These are phyloP conservation scores for Rhodosporidiobolus sp. DNA, from an alignment of 768 basidiomycete genomes.

Conservation along the genomic window DNA sequence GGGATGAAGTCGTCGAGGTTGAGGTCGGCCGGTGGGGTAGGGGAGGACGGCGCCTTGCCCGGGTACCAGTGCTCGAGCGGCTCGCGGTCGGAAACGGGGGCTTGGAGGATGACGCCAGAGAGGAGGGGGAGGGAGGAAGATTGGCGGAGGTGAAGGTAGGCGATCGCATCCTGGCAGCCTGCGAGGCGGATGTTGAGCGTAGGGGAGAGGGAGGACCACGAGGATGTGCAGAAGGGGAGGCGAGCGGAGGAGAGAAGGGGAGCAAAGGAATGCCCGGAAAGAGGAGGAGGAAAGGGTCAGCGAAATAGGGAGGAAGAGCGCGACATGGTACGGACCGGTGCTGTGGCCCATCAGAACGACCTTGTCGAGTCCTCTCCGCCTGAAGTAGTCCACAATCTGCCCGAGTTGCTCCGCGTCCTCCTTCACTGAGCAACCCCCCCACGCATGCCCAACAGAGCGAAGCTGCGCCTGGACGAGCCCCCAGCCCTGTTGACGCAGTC, in stretches of 20 bases:
- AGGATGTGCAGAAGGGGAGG: neutral
- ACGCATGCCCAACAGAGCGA: neutral
- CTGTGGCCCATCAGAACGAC: neutral
- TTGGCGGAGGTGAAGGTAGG: neutral
- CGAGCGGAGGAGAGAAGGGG: neutral
- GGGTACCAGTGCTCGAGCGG: no score
- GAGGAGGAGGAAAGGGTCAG: neutral
- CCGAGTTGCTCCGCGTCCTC: neutral
- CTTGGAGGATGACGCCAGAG: constrained; percentile 5
- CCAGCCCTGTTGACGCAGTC: neutral
- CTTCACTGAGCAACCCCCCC: neutral
- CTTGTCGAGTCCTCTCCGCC: neutral
- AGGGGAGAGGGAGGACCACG: no score
- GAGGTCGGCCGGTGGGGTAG: no score
- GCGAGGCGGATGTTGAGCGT: neutral
- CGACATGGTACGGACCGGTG: neutral
- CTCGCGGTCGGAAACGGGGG: constrained; percentile 13
- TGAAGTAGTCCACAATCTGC: neutral
- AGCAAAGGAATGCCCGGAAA: no score
- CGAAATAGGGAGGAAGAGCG: no score
- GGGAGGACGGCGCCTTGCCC: neutral
- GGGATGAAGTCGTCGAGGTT: neutral
- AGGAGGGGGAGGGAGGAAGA: neutral
- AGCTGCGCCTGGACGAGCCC: neutral
- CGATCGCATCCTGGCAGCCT: constrained; percentile 14